These are phyloP conservation scores for Juncus inflexus DNA, from an alignment of 176 grass and related monocot genomes.

Conservation along the genomic window DNA sequence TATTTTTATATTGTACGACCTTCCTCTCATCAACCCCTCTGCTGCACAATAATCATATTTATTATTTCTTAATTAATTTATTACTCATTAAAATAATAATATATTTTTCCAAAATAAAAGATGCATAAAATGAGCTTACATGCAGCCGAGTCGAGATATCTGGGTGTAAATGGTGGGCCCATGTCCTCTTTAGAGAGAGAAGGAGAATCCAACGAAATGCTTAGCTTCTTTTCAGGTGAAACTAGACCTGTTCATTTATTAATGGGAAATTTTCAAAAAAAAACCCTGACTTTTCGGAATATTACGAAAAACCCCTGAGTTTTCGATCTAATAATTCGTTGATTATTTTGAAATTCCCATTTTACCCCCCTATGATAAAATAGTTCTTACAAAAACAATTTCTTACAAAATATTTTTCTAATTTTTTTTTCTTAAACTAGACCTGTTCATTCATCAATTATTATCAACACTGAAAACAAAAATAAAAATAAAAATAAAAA, in stretches of 20 bases:
- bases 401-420: no score
- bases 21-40: constrained; percentile 79
- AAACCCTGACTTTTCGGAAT: no score
- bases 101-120: no score
- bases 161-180: constrained; percentile 57
- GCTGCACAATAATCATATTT: constrained; percentile 40
- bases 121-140: constrained; percentile 49
- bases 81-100: background rate
- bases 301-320: no score
- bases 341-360: no score
- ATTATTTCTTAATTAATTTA: no score
- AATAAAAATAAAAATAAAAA: constrained; percentile 13
- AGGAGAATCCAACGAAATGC: constrained; percentile 41
- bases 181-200: constrained; percentile 57
- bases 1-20: constrained; percentile 97
- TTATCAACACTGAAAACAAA: constrained; percentile 1
- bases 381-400: no score
- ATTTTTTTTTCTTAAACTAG: no score
- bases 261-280: no score
- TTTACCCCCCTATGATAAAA: no score
- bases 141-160: constrained; percentile 66
- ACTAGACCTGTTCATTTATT: constrained; percentile 35
- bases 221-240: constrained; percentile 52
- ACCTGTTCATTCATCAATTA: background rate
- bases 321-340: no score